Base-by-base conservation (phyloP, 116 monocot species). In the Dioscorea cayenensis region DNA sequence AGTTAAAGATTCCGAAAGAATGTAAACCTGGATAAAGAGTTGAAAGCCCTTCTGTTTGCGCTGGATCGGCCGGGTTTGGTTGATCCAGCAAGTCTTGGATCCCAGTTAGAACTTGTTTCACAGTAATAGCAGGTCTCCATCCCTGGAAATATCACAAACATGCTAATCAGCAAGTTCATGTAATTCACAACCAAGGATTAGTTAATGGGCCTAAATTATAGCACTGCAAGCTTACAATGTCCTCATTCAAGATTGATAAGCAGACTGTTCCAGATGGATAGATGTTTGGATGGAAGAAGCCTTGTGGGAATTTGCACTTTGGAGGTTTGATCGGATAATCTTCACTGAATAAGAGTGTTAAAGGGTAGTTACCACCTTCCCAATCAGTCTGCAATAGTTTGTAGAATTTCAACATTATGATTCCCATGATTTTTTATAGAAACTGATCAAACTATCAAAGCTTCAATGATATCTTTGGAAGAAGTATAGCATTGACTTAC, bases 181-280 rank as follows among this genome's bases (percentile, higher is more conserved):
- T 23, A 62, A 27, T 59, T 19, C 59, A 59, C 7, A 20, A 6
- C 17, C 1, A 16, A 19, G 7, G 59, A 59, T 59, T 21, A 59
- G 59, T 59, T 21, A 59, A 16, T 6, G 20, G 12, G 12, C 22
- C 0, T 62, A 20, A 20, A 18, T 22, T 23, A 11, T 62, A 23
- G 28, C 28, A 19, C 0, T 19, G 22, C 9, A 35, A 48, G 66
- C 88, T 75, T 86, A 99, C 91, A 65, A 83, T 88, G 63, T 99
- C 99, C 83, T 99, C 99, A 20, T 99, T 99, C 11, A 94, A 85
- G 84, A 99, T 99, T 2, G 99, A 99, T 35, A 99, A 80, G 83
- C 99, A 99, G 0, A 99, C 99, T 22, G 99, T 99, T 63, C 99
- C 99, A 49, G 99, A 99, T 64, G 99, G 99, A 68, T 99, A 99